Percentiles rank a stretch among this genome's conserved stretches.
These are phyloP conservation scores for Xanthoconium separans DNA, from an alignment of 1,284 basidiomycete species.

Conservation along the genomic window DNA sequence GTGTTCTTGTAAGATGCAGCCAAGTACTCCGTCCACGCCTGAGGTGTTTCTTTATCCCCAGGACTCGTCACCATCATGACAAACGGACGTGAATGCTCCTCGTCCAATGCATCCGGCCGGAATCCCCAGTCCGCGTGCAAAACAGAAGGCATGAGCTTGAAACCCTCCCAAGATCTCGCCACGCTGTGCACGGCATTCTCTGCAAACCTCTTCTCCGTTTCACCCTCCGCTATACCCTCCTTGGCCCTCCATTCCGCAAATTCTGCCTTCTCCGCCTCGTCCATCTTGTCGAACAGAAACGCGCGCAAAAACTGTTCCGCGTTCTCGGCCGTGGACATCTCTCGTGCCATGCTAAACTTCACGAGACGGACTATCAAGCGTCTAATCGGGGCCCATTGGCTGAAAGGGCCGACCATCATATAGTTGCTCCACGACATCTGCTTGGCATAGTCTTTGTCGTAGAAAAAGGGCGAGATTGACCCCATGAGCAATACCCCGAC, in stretches of 20 bases:
- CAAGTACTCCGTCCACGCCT: slow-evolving; percentile 46
- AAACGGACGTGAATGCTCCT: slow-evolving; percentile 41
- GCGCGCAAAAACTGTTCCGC: slow-evolving; percentile 42
- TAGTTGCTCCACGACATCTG: slow-evolving; percentile 46
- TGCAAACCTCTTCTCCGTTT: slow-evolving; percentile 43
- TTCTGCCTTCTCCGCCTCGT: slow-evolving; percentile 39
- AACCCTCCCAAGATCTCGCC: slow-evolving; percentile 51
- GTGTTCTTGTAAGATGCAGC: slow-evolving; percentile 42
- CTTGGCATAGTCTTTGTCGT: slow-evolving; percentile 44
- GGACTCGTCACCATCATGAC: slow-evolving; percentile 44
- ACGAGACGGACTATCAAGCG: slow-evolving; percentile 33
- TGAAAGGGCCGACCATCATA: slow-evolving; percentile 46
- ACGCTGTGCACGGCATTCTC: slow-evolving; percentile 47
- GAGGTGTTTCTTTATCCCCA: slow-evolving; percentile 39
- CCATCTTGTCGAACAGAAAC: slow-evolving; percentile 41
- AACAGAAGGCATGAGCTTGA: slow-evolving; percentile 42
- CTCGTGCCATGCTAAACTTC: slow-evolving; percentile 31
- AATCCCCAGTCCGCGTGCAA: slow-evolving; percentile 58
- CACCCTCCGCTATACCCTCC: slow-evolving; percentile 40
- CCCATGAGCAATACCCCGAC: slow-evolving; percentile 47
- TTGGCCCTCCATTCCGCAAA: slow-evolving; percentile 44
- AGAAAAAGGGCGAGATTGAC: slow-evolving; percentile 46
- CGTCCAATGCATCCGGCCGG: slow-evolving; percentile 41
- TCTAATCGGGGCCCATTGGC: slow-evolving; percentile 42
- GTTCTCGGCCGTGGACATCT: slow-evolving; percentile 38